phyloP scores from a whole-genome alignment of 768 basidiomycete genomes.

The Ramaria sp. region DNA sequence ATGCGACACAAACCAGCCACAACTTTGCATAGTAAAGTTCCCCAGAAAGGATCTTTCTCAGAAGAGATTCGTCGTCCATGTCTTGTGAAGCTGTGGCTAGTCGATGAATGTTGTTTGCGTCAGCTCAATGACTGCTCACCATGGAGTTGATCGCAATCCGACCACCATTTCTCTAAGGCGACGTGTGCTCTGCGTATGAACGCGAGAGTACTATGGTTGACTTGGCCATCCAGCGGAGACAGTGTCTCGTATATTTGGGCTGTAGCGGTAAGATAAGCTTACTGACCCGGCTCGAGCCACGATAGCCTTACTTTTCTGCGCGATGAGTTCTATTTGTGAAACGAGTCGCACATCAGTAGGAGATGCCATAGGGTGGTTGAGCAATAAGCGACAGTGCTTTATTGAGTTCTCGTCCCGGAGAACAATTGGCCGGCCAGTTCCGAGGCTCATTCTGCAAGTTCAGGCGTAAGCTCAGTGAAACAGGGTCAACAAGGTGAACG shows the following conservation, averaged over 20 bases:
- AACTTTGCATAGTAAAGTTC: constrained; percentile 90
- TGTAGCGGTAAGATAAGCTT: constrained; percentile 20
- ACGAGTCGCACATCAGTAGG: constrained; percentile 85
- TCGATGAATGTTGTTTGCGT: background rate
- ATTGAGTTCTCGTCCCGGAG: constrained; percentile 85
- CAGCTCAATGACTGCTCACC: constrained; percentile 30
- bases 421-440: constrained; percentile 84
- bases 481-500: background rate
- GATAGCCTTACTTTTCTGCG: constrained; percentile 65
- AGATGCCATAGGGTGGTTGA: constrained; percentile 79
- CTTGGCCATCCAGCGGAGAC: constrained; percentile 74
- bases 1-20: constrained; percentile 88
- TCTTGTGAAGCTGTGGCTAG: constrained; percentile 27
- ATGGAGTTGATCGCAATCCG: constrained; percentile 79
- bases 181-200: constrained; percentile 77
- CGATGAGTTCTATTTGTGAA: constrained; percentile 81
- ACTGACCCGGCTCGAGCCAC: background rate
- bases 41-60: constrained; percentile 78
- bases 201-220: constrained; percentile 74
- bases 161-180: constrained; percentile 87
- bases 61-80: constrained; percentile 77
- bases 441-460: constrained; percentile 67
- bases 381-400: constrained; percentile 68
- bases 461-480: background rate
- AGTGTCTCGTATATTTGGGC: constrained; percentile 92